Conservation (phyloP, 192 early-diverging fungal genomes). For the Coemansia reversa region DNA sequence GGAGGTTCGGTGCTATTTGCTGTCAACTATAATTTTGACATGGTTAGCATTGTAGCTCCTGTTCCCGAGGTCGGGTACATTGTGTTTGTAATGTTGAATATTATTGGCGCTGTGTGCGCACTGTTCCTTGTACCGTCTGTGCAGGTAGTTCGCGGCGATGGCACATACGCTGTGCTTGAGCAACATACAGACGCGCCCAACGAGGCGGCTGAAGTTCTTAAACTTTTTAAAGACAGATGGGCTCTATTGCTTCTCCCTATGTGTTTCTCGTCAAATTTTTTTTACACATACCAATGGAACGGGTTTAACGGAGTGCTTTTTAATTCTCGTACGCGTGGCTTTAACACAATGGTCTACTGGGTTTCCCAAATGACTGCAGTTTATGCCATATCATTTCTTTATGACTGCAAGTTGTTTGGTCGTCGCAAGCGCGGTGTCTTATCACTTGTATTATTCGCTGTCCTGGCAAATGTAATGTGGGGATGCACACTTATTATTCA, state of each 20-base stretch:
- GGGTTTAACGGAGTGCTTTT: conserved; percentile 66
- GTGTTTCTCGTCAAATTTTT: conserved; percentile 73
- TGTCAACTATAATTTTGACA: conserved; percentile 52
- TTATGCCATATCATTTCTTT: conserved; percentile 56
- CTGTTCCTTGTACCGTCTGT: conserved; percentile 58
- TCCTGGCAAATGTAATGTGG: conserved; percentile 31
- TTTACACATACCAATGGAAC: conserved; percentile 74
- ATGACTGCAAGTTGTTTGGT: conserved; percentile 18
- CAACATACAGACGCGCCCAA: conserved; percentile 61
- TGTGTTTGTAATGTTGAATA: conserved; percentile 70
- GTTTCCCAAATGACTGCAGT: conserved; percentile 71
- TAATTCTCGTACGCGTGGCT: conserved; percentile 64
- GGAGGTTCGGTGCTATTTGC: conserved; percentile 68
- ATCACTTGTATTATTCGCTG: conserved; percentile 3
- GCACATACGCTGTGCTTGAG: conserved; percentile 59
- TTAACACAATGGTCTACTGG: conserved; percentile 81
- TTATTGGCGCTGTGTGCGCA: conserved; percentile 59
- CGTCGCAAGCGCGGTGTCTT: conserved; percentile 24
- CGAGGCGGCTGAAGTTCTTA: conserved; percentile 57
- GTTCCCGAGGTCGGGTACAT: conserved; percentile 70
- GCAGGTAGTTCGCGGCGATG: conserved; percentile 63
- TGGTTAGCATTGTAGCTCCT: conserved; percentile 12
- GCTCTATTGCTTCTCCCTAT: conserved; percentile 70
- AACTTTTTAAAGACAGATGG: conserved; percentile 62
- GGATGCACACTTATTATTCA: conserved; percentile 64